Evolutionary conservation across 768 basidiomycete genomes (phyloP).

Genomic region (Basidioascus undulatus): DNA sequence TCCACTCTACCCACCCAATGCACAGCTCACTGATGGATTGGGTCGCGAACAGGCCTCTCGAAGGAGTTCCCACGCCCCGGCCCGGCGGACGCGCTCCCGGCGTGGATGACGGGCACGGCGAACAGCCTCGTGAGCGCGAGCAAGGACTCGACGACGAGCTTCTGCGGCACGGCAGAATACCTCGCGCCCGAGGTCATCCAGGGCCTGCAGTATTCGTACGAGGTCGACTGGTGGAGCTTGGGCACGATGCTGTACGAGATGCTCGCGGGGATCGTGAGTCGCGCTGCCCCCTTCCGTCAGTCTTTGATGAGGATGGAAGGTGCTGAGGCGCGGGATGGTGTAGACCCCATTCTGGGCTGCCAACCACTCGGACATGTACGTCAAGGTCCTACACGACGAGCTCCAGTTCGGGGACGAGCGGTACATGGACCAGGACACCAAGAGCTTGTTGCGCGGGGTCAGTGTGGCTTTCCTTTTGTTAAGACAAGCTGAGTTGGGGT

Average conservation of each 20-base stretch:
- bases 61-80: conserved; percentile 69
- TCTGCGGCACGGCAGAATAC: conserved; percentile 87
- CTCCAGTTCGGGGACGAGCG: conserved; percentile 65
- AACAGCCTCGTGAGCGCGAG: conserved; percentile 29
- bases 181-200: conserved; percentile 92
- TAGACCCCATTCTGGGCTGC: conserved; percentile 83
- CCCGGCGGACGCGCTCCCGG: conserved; percentile 22
- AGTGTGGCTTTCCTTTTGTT: too few relatives aligned
- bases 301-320: conserved; percentile 5
- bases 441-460: conserved; percentile 81
- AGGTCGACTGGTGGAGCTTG: conserved; percentile 95
- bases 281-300: conserved; percentile 3
- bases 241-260: conserved; percentile 97
- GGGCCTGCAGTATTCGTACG: conserved; percentile 67
- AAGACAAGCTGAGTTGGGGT: too few relatives aligned
- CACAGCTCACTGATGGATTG: too few relatives aligned
- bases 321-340: conserved; percentile 7
- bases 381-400: conserved; percentile 72
- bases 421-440: conserved; percentile 74
- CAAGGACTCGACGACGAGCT: conserved; percentile 53
- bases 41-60: conserved; percentile 24
- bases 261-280: conserved; percentile 75
- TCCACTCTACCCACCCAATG: too few relatives aligned
- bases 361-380: conserved; percentile 88
- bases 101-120: conserved; percentile 50